Base-by-base conservation (phyloP, 73 alveolate genomes). In the Paramecium bursaria region DNA sequence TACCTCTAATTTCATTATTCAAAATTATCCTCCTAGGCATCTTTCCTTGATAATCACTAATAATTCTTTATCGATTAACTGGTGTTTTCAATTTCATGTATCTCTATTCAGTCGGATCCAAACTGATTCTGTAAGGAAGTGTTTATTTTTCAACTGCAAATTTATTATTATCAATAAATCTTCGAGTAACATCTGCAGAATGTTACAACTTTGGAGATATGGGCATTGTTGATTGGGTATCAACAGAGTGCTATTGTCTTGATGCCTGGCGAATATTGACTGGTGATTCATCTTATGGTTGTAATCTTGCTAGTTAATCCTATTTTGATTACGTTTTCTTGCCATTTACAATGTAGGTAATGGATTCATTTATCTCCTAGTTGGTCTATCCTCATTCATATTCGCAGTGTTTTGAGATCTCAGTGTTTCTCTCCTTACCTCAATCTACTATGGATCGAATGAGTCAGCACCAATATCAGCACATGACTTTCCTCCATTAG, bases 401-500 rank as follows among this genome's bases (percentile, higher is more conserved):
- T 3, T 57, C 27, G 0, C 35, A 30, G 3, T 44, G 7, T 67
- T 67, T 7, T 39, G 47, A 7, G 44, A 2, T 67, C 44, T n/a
- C n/a, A n/a, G 46, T 19, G 13, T 11, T 31, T 6, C 82, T 44
- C 27, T 33, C 7, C 0, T 39, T 39, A 5, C 11, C 11, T 7
- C 11, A 7, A 39, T 7, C 11, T 39, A 39, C 5, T 7, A 7
- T 7, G 82, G 61, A 17, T 67, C 53, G 17, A 67, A 67, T 15
- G 21, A 67, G 33, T 67, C 82, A 67, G 82, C 33, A 19, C 55
- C 27, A 1, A 67, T 67, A 67, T 67, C 82, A 79, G 98, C 95
- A 0, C 88, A 51, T 14, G 94, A 79, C 47, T 93, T 87, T 3
- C 95, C 96, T 33, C 96, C 97, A 75, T 86, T 79, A 52, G 85